Conservation (phyloP, 345 rosid genomes). For the Bruguiera parviflora region DNA sequence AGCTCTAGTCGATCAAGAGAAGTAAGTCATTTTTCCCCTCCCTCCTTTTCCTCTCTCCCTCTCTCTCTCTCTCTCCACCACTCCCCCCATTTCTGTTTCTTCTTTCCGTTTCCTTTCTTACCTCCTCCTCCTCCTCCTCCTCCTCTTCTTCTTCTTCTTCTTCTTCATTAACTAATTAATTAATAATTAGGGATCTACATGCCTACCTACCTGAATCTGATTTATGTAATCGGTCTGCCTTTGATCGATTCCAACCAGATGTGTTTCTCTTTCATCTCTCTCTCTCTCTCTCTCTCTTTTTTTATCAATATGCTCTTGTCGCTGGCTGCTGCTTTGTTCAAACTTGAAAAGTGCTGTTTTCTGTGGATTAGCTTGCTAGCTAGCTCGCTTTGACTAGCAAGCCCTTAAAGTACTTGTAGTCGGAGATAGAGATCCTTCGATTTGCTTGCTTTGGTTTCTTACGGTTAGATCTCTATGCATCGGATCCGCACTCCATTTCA, state of each 20-base stretch:
- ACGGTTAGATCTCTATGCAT: no score
- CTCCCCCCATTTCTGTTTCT: not conserved
- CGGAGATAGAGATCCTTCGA: no score
- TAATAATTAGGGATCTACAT: no score
- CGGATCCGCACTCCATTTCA: not conserved
- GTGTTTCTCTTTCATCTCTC: no score
- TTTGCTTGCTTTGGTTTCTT: no score
- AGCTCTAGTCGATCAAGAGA: slow-evolving; percentile 60
- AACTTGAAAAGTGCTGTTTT: not conserved
- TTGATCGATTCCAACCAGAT: not conserved
- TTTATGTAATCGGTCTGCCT: not conserved
- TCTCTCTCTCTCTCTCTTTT: no score
- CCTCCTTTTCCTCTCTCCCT: no score
- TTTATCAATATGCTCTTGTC: no score
- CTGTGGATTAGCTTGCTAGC: not conserved
- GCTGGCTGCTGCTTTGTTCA: not conserved
- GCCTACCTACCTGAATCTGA: no score
- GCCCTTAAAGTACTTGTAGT: no score
- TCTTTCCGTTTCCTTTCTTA: not conserved
- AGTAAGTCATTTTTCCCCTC: slow-evolving; percentile 37
- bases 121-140: not conserved
- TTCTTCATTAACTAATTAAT: not conserved
- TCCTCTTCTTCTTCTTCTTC: not conserved
- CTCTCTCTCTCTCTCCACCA: no score
- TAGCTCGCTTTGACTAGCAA: not conserved